Evolutionary conservation across 805 yeast species (phyloP).

Genomic region (Yamadazyma endophytica): DNA sequence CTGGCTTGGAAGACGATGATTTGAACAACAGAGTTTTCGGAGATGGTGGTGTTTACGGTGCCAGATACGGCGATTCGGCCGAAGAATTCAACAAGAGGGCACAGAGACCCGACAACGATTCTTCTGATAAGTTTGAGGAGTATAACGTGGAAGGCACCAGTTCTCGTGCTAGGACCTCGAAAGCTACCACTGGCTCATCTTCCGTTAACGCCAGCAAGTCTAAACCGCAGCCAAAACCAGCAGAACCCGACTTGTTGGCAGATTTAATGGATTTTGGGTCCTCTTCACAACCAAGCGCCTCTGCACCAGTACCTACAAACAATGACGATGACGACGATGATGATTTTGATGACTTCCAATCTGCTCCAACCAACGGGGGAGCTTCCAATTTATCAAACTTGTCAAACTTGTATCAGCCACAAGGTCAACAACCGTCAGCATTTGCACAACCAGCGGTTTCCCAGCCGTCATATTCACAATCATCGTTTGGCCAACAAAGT

Average conservation of each 20-base stretch:
- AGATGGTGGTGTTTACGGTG: slow-evolving; percentile 69
- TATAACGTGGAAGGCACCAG: slow-evolving; percentile 45
- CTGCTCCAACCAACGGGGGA: slow-evolving; percentile 40
- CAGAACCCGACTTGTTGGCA: slow-evolving; percentile 47
- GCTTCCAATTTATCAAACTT: slow-evolving; percentile 25
- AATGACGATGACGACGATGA: slow-evolving; percentile 51
- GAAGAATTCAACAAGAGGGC: slow-evolving; percentile 24
- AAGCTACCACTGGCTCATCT: slow-evolving; percentile 35
- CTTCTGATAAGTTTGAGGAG: slow-evolving; percentile 50
- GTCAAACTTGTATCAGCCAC: slow-evolving; percentile 17
- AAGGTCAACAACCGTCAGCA: slow-evolving; percentile 13
- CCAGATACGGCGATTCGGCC: slow-evolving; percentile 58
- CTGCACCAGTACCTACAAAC: slow-evolving; percentile 12
- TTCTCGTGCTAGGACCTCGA: slow-evolving; percentile 18
- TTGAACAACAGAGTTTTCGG: slow-evolving; percentile 55
- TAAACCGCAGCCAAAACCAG: slow-evolving; percentile 24
- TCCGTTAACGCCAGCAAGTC: slow-evolving; percentile 27
- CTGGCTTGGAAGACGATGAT: slow-evolving; percentile 47
- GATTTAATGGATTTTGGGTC: slow-evolving; percentile 44
- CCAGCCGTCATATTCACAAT: slow-evolving; percentile 9
- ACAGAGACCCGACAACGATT: slow-evolving; percentile 8
- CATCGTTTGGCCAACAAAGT: background rate
- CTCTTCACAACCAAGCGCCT: slow-evolving; percentile 9
- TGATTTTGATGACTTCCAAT: slow-evolving; percentile 81
- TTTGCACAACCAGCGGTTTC: slow-evolving; percentile 9